Percentiles rank a stretch among this genome's conserved stretches.
Conservation (phyloP, 306 rosid species). For the Mimosa bimucronata region DNA sequence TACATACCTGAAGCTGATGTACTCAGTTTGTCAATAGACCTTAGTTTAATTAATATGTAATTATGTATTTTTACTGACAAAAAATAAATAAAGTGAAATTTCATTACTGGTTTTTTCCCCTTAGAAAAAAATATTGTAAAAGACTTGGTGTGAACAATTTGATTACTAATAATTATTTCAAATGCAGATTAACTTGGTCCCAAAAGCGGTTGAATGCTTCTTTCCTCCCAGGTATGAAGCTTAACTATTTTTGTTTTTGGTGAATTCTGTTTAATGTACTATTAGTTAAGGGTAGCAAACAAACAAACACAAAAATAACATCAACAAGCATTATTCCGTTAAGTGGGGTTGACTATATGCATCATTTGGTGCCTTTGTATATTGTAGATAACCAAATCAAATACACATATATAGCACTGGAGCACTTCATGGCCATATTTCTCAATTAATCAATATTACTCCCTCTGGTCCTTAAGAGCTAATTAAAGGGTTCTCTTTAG, state of each 20-base stretch:
- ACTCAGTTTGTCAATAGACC: background rate
- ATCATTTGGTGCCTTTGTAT: too few relatives aligned
- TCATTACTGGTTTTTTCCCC: background rate
- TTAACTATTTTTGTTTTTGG: slow-evolving; percentile 17
- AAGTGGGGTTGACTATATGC: too few relatives aligned
- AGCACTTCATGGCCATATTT: too few relatives aligned
- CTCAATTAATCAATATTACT: too few relatives aligned
- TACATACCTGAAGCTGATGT: background rate
- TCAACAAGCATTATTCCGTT: too few relatives aligned
- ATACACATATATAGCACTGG: too few relatives aligned
- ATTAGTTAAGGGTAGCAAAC: background rate
- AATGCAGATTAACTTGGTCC: slow-evolving; percentile 55
- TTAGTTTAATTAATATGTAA: background rate
- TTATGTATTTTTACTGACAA: background rate
- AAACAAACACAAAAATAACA: too few relatives aligned
- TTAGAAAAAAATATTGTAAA: background rate
- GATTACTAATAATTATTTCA: slow-evolving; percentile 25
- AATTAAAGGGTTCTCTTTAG: background rate
- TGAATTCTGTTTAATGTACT: background rate
- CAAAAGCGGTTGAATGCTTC: slow-evolving; percentile 51
- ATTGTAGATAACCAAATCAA: too few relatives aligned
- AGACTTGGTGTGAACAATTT: background rate
- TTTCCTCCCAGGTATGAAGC: slow-evolving; percentile 52
- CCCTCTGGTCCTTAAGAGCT: background rate
- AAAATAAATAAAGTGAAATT: background rate